Percentiles rank a stretch among this genome's conserved stretches.
phyloP scores from a whole-genome alignment of 768 basidiomycete genomes.

The Lentinula detonsa region DNA sequence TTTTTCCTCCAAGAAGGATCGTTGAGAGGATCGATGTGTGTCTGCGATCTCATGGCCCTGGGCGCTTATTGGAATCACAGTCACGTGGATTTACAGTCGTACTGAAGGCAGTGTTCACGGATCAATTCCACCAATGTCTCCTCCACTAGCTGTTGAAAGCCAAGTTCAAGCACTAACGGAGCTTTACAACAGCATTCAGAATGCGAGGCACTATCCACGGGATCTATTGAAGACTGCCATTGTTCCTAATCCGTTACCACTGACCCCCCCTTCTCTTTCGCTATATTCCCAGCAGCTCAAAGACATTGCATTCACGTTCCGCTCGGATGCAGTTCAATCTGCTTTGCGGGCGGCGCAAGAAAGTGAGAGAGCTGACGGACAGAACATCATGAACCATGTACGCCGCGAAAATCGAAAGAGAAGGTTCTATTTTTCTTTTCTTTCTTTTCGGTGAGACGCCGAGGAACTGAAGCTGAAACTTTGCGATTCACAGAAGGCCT shows the following conservation, averaged over 20 bases:
- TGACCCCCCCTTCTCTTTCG: conserved; percentile 19
- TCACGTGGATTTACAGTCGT: background rate
- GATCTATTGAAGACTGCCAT: conserved; percentile 31
- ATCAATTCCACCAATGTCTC: background rate
- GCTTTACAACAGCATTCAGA: conserved; percentile 36
- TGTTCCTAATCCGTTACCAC: conserved; percentile 10
- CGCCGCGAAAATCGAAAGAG: conserved; percentile 50
- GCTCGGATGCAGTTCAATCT: conserved; percentile 49
- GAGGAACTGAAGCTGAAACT: background rate
- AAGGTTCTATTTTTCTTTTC: conserved; percentile 34
- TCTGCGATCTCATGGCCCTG: background rate
- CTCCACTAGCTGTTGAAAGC: conserved; percentile 22
- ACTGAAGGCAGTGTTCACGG: background rate
- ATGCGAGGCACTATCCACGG: conserved; percentile 40
- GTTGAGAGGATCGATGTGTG: background rate
- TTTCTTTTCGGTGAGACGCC: background rate
- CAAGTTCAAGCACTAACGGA: conserved; percentile 44
- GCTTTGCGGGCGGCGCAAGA: conserved; percentile 50
- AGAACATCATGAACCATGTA: conserved; percentile 37
- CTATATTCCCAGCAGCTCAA: conserved; percentile 42
- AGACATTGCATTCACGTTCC: conserved; percentile 39
- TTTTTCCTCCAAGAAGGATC: background rate
- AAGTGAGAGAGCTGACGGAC: conserved; percentile 48
- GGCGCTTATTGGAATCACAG: background rate
- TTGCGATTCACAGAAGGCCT: conserved; percentile 34